Conservation (phyloP, 225 moss, liverwort and hornwort species). For the Bryum argenteum region DNA sequence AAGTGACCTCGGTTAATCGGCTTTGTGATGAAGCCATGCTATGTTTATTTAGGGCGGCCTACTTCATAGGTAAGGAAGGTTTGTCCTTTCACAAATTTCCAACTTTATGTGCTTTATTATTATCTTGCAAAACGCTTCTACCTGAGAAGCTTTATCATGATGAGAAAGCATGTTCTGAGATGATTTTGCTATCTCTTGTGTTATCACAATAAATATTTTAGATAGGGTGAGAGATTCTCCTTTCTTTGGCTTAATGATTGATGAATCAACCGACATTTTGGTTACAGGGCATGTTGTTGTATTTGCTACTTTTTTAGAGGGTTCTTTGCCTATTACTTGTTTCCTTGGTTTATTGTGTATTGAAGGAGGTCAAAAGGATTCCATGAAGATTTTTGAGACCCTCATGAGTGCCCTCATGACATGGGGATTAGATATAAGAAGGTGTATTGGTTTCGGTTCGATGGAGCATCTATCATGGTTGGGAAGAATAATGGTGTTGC, state of each 20-base stretch:
- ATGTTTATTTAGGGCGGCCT: accelerated
- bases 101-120: too few species aligned
- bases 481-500: not conserved
- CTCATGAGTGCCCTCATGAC: not conserved
- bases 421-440: not conserved
- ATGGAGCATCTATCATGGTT: not conserved
- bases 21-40: accelerated
- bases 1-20: not conserved
- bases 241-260: too few species aligned
- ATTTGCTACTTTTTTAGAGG: not conserved
- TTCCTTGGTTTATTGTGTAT: not conserved
- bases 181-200: accelerated
- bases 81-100: too few species aligned
- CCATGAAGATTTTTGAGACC: not conserved
- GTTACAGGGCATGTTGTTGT: not conserved
- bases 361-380: not conserved
- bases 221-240: not conserved
- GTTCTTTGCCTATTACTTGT: not conserved
- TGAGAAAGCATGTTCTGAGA: not conserved
- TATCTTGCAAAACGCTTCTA: not conserved
- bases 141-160: not conserved
- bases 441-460: not conserved
- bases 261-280: not conserved
- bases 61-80: too few species aligned
- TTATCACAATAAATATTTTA: not conserved